Evolutionary conservation across 768 basidiomycete species (phyloP), one percentile per base, ranked within the genome.

Genomic region (Russula griseocarnosa): DNA sequence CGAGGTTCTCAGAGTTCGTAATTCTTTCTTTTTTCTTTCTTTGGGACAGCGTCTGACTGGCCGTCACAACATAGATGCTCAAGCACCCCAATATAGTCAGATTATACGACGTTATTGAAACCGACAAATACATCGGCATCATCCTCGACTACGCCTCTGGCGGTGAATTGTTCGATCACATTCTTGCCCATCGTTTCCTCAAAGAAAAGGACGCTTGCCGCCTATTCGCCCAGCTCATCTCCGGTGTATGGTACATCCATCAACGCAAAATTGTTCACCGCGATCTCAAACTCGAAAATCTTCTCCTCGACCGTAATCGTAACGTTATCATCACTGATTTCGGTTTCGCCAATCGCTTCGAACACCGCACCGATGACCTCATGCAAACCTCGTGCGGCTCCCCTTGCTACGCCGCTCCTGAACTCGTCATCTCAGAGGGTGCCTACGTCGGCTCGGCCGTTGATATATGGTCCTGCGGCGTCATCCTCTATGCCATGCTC

Each of bases 291-390:
- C 87, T 99, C 68, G 96, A 98, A 78, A 99, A 98, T 73, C 81
- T 99, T 3, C 86, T 99, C 47, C 86, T 99, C 62, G 97, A 99
- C 78, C 90, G 95, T 66, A 86, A 98, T 72, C 86, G 97, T 56
- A 98, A 99, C 73, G 93, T 99, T 68, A 96, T 99, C 79, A 97
- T 99, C 79, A 98, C 97, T 62, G 97, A 98, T 74, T 99, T 99
- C 74, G 97, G 97, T 14, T 99, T 98, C 71, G 97, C 97, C 65
- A 99, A 98, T 77, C 87, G 90, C 55, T 99, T 98, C 73, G 93
- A 96, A 74, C 92, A 96, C 72, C 86, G 86, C 36, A 67, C 86
- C 11, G 93, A 95, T 76, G 97, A 99, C 73, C 85, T 98, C 67
- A 98, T 98, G 97, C 94, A 97, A 72, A 98, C 97, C 0, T 92